Base-by-base conservation (phyloP, 495 filamentous ascomycete genomes). In the Apodospora peruviana region DNA sequence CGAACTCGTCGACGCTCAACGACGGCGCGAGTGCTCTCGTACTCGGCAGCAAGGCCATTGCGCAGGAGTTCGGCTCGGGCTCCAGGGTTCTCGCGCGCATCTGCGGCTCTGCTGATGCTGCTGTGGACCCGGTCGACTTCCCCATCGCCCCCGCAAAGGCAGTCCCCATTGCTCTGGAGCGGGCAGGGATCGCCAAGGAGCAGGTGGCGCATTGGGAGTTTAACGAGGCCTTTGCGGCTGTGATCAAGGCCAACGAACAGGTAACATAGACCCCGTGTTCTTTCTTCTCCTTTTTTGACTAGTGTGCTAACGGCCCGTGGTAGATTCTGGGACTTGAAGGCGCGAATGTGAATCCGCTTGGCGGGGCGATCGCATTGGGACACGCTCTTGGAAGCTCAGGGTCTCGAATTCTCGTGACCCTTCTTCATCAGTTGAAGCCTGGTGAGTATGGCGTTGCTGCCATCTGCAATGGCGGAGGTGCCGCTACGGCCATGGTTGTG, bases 201-300 rank as follows among this genome's bases (percentile, higher is more conserved):
- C 85, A 98, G 56, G 87, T 98, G 18, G 83, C 90, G 2, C 70
- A 95, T 2, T 96, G 91, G 91, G 93, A 98, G 66, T 93, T 98
- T 69, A 98, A 98, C 66, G 93, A 98, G 65, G 93, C 93, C 0
- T 98, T 98, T 65, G 91, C 91, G 12, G 91, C 87, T 0, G 91
- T 96, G 12, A 95, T 96, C 67, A 90, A 91, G 66, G 91, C 91
- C 8, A 96, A 96, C 56, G 86, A 88, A 58, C 87, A 93, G 82
- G 87, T 86, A 59, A 67, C 65, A 45, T 21, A 21, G 16, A n/a
- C 32, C 32, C 24, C 17, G 2, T 23, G 5, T 35, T 23, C 9
- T 4, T 32, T 14, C 17, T 23, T 9, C 11, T 9, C 34, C 11
- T 24, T 12, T 24, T 18, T 7, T 10, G 16, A 5, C 8, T 48